phyloP scores from a whole-genome alignment of 2,329 filamentous ascomycete genomes.

The Pyricularia pennisetigena region DNA sequence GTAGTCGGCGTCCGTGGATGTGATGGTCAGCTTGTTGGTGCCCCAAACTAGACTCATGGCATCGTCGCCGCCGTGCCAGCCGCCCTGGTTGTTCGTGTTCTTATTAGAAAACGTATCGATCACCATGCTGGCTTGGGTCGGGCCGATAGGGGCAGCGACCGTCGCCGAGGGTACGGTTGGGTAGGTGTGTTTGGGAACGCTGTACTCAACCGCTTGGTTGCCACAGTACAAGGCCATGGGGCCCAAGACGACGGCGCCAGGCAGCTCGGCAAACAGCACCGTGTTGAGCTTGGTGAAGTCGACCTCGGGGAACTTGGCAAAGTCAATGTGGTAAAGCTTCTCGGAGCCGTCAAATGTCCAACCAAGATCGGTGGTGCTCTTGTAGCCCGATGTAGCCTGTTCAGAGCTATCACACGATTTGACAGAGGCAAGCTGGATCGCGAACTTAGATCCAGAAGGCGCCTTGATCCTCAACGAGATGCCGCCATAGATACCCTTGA shows the following conservation, averaged over 20 bases:
- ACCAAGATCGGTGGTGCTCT: slow-evolving; percentile 37
- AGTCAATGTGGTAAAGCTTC: slow-evolving; percentile 48
- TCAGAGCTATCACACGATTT: slow-evolving; percentile 28
- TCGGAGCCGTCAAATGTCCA: slow-evolving; percentile 53
- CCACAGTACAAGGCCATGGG: slow-evolving; percentile 52
- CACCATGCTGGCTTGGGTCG: slow-evolving; percentile 33
- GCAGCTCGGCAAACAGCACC: slow-evolving; percentile 38
- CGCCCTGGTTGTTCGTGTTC: slow-evolving; percentile 46
- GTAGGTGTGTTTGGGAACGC: slow-evolving; percentile 25
- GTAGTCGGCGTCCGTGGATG: slow-evolving; percentile 40
- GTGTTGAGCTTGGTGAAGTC: slow-evolving; percentile 41
- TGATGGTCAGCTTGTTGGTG: slow-evolving; percentile 42
- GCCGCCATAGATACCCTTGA: slow-evolving; percentile 39
- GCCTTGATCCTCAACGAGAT: slow-evolving; percentile 46
- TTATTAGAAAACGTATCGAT: slow-evolving; percentile 50
- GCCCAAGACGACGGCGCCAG: slow-evolving; percentile 37
- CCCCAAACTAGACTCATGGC: slow-evolving; percentile 40
- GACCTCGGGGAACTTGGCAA: slow-evolving; percentile 38
- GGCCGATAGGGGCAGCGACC: slow-evolving; percentile 35
- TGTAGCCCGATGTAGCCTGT: slow-evolving; percentile 12
- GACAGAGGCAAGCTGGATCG: slow-evolving; percentile 39
- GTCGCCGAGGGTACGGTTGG: slow-evolving; percentile 25
- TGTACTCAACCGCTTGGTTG: slow-evolving; percentile 35
- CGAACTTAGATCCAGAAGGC: slow-evolving; percentile 36
- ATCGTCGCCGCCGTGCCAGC: slow-evolving; percentile 55